These are phyloP conservation scores for Pelagomonas calceolata DNA, from an alignment of 108 stramenopile genomes.

Conservation along the genomic window DNA sequence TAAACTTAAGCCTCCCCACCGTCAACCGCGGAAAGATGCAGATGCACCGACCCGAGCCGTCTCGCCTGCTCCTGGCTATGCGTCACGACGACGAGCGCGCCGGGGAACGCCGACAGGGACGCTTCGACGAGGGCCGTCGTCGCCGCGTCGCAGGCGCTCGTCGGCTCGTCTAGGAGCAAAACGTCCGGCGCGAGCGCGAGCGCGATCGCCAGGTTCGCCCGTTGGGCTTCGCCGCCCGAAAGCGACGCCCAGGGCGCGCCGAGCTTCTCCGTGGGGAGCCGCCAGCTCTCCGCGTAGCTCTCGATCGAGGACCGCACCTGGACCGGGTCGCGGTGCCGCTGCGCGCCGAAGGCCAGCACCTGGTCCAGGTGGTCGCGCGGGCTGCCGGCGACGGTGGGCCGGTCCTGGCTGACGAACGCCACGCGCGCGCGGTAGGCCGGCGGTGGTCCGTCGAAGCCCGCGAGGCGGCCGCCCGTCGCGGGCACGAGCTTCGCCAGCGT, in stretches of 20 bases:
- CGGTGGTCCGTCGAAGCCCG: not conserved
- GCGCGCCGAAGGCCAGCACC: conserved; percentile 11
- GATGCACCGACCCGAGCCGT: conserved; percentile 13
- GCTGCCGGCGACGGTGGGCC: conserved; percentile 25
- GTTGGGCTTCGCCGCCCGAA: conserved; percentile 38
- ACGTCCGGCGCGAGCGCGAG: conserved; percentile 29
- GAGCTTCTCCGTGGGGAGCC: conserved; percentile 11
- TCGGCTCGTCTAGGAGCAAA: conserved; percentile 38
- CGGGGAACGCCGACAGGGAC: conserved; percentile 13
- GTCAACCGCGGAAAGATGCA: too few relatives aligned
- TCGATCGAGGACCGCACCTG: not conserved
- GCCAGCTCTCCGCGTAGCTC: conserved; percentile 21
- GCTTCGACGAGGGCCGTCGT: conserved; percentile 27
- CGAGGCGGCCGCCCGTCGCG: conserved; percentile 1
- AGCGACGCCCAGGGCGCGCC: conserved; percentile 24
- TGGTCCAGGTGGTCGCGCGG: conserved; percentile 29
- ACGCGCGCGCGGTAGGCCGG: conserved; percentile 32
- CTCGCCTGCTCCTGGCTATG: conserved; percentile 20
- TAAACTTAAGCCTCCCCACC: too few relatives aligned
- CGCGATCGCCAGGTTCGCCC: conserved; percentile 34
- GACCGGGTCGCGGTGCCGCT: not conserved
- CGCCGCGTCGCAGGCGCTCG: conserved; percentile 22
- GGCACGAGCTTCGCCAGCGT: conserved; percentile 18
- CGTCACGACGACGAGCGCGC: conserved; percentile 19
- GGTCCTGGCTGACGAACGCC: conserved; percentile 38